Evolutionary conservation across 148 eudicot genomes (phyloP).

Genomic region (Amaranthus cruentus): DNA sequence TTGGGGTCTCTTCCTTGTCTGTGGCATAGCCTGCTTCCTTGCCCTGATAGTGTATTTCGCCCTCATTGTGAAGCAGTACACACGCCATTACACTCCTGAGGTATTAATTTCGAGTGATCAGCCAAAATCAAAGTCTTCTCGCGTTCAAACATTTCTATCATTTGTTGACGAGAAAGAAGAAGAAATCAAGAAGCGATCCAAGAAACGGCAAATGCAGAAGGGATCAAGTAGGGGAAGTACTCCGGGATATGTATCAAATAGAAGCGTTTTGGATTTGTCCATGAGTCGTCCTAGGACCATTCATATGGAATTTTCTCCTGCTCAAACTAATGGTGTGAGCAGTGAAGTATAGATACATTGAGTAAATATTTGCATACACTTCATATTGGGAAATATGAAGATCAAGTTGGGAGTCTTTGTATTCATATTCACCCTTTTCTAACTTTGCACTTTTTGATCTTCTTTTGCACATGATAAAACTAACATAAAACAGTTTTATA

Average conservation of each 20-base stretch:
- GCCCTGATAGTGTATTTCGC: constrained; percentile 47
- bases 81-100: constrained; percentile 30
- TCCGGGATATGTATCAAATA: constrained; percentile 16
- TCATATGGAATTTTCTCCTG: constrained; percentile 15
- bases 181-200: constrained; percentile 33
- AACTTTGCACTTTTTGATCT: not conserved
- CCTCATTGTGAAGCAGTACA: constrained; percentile 37
- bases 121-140: constrained; percentile 27
- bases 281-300: constrained; percentile 20
- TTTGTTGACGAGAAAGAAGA: constrained; percentile 66
- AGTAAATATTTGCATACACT: not conserved
- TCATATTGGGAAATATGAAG: not conserved
- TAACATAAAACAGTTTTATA: not conserved
- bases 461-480: not conserved
- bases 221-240: constrained; percentile 22
- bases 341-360: constrained; percentile 18
- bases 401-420: too few species aligned
- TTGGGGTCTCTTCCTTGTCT: constrained; percentile 77
- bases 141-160: constrained; percentile 48
- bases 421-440: not conserved
- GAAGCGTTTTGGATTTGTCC: constrained; percentile 15
- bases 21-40: constrained; percentile 51
- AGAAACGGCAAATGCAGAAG: constrained; percentile 38
- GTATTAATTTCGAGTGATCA: not conserved
- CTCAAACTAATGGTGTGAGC: constrained; percentile 6